These are phyloP conservation scores for Rubroboletus satanas DNA, from an alignment of 768 basidiomycete species.

Conservation along the genomic window DNA sequence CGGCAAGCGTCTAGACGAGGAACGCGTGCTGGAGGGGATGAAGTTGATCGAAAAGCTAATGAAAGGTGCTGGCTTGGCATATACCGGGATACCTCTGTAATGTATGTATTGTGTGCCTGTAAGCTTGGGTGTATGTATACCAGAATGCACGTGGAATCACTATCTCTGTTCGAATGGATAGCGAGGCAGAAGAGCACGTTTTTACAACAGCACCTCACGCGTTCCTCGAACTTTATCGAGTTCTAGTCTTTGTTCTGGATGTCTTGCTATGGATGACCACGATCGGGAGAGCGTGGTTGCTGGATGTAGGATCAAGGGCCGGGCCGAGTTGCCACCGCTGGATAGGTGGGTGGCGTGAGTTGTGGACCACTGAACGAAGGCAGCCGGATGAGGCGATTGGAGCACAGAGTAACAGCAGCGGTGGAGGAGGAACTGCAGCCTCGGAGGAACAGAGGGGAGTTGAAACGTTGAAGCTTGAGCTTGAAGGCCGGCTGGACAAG, in stretches of 20 bases:
- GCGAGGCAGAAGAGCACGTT: neutral
- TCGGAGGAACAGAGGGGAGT: neutral
- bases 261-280: neutral
- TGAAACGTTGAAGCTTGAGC: neutral
- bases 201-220: neutral
- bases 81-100: conserved; percentile 25
- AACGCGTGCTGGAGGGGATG: conserved; percentile 46
- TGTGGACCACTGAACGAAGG: neutral
- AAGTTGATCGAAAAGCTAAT: conserved; percentile 34
- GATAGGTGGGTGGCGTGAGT: neutral
- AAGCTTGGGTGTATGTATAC: neutral
- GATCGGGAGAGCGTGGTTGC: neutral
- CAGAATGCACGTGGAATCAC: neutral
- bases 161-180: neutral
- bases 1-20: conserved; percentile 44
- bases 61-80: conserved; percentile 21
- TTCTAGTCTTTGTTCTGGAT: neutral
- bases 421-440: neutral
- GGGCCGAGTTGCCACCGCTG: neutral
- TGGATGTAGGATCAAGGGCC: no score
- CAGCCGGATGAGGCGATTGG: neutral
- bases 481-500: neutral
- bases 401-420: neutral
- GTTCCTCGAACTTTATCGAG: neutral
- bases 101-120: neutral